A percentile compares a stretch with the other conserved stretches of the same genome.
Evolutionary conservation across 306 rosid species (phyloP).

Genomic region (Purshia tridentata): DNA sequence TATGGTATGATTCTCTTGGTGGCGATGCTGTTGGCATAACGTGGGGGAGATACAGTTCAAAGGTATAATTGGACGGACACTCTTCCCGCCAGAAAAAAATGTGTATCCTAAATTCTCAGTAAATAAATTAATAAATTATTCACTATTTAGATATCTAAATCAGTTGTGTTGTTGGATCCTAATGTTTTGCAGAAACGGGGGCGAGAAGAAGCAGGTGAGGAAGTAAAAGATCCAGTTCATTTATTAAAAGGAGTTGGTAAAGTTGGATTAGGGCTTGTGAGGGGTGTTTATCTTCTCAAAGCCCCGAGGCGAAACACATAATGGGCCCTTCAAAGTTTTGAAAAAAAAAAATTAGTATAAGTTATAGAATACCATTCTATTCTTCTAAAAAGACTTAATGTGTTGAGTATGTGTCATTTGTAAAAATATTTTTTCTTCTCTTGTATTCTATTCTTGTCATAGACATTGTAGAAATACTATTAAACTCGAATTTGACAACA

Average conservation of each 20-base stretch:
- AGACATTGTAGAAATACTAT: too few relatives aligned
- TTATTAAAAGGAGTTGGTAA: constrained; percentile 64
- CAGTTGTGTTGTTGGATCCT: constrained; percentile 20
- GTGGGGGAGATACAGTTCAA: constrained; percentile 57
- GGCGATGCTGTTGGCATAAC: constrained; percentile 93
- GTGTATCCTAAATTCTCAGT: background rate
- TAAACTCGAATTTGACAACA: too few relatives aligned
- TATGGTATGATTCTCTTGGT: constrained; percentile 94
- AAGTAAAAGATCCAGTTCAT: constrained; percentile 46
- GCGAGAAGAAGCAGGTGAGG: constrained; percentile 49
- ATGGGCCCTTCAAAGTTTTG: too few relatives aligned
- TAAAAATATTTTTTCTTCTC: too few relatives aligned
- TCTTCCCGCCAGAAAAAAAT: background rate
- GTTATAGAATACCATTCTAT: too few relatives aligned
- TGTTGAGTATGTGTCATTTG: too few relatives aligned
- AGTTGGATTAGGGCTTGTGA: constrained; percentile 79
- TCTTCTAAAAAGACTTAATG: too few relatives aligned
- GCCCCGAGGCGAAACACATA: constrained; percentile 38
- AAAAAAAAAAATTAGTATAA: too few relatives aligned
- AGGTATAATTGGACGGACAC: constrained; percentile 43
- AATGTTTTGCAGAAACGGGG: constrained; percentile 63
- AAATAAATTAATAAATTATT: background rate
- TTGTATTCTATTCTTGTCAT: too few relatives aligned
- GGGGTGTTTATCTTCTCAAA: constrained; percentile 63
- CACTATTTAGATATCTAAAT: background rate